These are phyloP conservation scores for Umbellularia californica DNA, from an alignment of 164 flowering plant species.

Conservation along the genomic window DNA sequence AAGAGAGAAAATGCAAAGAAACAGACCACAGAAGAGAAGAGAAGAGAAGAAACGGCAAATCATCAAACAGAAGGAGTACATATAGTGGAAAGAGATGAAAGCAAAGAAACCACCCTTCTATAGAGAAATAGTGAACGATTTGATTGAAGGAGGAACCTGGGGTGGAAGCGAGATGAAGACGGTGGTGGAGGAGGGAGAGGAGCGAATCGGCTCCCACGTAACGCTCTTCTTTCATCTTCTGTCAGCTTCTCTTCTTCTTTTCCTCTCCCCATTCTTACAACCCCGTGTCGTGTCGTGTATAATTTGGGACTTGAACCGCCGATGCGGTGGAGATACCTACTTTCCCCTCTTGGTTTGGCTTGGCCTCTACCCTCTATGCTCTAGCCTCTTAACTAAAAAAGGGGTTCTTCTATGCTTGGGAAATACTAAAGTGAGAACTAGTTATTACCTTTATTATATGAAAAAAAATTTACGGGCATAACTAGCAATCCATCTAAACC, in stretches of 20 bases:
- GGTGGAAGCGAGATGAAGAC: slow-evolving; percentile 33
- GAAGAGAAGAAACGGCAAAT: not conserved
- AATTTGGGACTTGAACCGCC: too few species aligned
- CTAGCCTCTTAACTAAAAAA: too few species aligned
- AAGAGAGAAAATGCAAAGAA: not conserved
- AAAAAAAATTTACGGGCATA: too few species aligned
- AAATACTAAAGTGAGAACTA: too few species aligned
- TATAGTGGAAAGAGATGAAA: not conserved
- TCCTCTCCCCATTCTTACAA: not conserved
- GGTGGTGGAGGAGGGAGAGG: slow-evolving; percentile 59
- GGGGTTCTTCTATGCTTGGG: too few species aligned
- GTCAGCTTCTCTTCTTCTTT: slow-evolving; percentile 27
- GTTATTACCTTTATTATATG: too few species aligned
- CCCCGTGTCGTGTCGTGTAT: not conserved
- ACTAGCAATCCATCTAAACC: too few species aligned
- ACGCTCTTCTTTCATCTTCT: slow-evolving; percentile 75
- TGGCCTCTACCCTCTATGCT: too few species aligned
- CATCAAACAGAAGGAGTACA: not conserved
- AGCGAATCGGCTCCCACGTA: slow-evolving; percentile 88
- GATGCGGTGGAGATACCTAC: too few species aligned
- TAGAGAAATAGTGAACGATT: not conserved
- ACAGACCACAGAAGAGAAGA: not conserved
- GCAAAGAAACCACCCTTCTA: not conserved
- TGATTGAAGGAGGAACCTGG: slow-evolving; percentile 36
- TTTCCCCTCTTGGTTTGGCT: too few species aligned